Evolutionary conservation across 2,329 filamentous ascomycete species (phyloP), one percentile per base, ranked within the genome.

Genomic region (Fusarium zealandicum): DNA sequence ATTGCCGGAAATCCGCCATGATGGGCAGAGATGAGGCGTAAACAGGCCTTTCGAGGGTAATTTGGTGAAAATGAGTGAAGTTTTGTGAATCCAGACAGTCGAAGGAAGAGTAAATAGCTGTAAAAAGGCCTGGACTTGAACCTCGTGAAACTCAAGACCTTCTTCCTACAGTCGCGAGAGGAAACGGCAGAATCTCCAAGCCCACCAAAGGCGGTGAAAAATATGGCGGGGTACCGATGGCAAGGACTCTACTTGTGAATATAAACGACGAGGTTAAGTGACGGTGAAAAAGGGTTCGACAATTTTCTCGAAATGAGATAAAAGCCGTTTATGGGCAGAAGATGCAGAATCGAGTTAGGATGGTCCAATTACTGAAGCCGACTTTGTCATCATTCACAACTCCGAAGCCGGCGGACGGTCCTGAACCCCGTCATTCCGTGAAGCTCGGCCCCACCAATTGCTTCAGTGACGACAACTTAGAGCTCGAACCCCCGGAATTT

Each of bases 1-100:
- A 76, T 61, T 82, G 79, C 59, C 78, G 76, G 61, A 83, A 78
- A 65, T 75, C 76, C 43, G 79, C 76, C 81, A 83, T 83, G 64
- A 44, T 47, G 40, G 17, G 37, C 44, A 51, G 42, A 28, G 9
- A 22, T 9, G 14, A 18, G 33, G 13, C 31, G 40, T 41, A 2
- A n/a, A 14, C 18, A 44, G 16, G 12, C 31, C 37, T 47, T 31
- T 27, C 4, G 1, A 3, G 17, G 11, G 22, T 42, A 30, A 46
- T 18, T 11, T 10, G 12, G 16, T 25, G 16, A 14, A 18, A 12
- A 18, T 12, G 25, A 13, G 22, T 42, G 28, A 14, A 14, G 30
- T 17, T 18, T 20, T 16, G 30, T 18, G 11, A 33, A 12, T 17
- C 22, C 17, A 37, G 14, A 10, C 6, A 35, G 32, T 9, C 2